Conservation (phyloP, 805 yeast species). For the Ogataea methylovora region DNA sequence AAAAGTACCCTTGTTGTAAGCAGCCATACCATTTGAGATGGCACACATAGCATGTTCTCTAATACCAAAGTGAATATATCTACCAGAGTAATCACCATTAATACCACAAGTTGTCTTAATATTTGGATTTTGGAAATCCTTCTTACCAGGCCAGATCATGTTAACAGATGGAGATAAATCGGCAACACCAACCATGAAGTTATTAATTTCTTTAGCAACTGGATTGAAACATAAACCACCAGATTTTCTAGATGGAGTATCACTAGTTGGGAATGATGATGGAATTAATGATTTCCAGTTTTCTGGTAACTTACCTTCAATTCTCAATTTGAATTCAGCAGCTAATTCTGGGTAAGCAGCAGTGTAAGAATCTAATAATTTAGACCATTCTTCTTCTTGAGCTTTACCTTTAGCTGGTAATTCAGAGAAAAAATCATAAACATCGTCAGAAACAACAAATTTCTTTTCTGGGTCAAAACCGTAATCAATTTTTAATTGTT, state of each 20-base stretch:
- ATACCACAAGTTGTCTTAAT: constrained; percentile 17
- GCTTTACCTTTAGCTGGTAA: constrained; percentile 16
- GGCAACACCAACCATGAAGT: constrained; percentile 29
- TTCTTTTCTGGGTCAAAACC: constrained; percentile 16
- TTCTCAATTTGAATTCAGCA: constrained; percentile 18
- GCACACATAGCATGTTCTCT: constrained; percentile 30
- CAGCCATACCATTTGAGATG: constrained; percentile 25
- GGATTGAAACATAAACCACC: constrained; percentile 23
- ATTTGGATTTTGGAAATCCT: constrained; percentile 26
- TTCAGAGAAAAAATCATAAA: constrained; percentile 24
- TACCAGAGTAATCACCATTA: constrained; percentile 24
- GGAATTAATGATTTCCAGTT: constrained; percentile 20
- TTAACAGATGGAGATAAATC: constrained; percentile 27
- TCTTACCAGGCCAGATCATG: constrained; percentile 21
- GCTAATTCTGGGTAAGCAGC: constrained; percentile 22
- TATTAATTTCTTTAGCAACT: constrained; percentile 18
- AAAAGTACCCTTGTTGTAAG: constrained; percentile 27
- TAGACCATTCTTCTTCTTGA: constrained; percentile 17
- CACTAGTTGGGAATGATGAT: constrained; percentile 6
- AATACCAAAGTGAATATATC: constrained; percentile 26
- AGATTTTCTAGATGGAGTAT: constrained; percentile 22
- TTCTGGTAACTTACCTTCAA: constrained; percentile 20
- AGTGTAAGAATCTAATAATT: constrained; percentile 13
- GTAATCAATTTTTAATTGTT: constrained; percentile 3
- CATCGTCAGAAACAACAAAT: constrained; percentile 18